phyloP scores from a whole-genome alignment of 768 basidiomycete species.

The Serendipita vermifera region DNA sequence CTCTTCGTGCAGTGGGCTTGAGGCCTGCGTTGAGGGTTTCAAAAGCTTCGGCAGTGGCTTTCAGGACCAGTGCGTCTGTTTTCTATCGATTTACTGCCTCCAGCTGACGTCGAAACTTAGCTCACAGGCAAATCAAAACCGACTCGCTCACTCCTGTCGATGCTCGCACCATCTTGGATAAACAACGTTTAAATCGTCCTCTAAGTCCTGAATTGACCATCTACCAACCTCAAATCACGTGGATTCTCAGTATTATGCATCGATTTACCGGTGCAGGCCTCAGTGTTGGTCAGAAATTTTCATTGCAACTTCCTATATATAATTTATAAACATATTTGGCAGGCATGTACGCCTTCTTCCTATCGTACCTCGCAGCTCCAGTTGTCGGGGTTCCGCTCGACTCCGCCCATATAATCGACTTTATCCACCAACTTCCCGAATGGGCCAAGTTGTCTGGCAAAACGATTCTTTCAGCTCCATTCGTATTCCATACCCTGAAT shows the following conservation, averaged over 20 bases:
- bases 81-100: slow-evolving; percentile 1
- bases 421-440: slow-evolving; percentile 58
- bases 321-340: neutral
- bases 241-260: slow-evolving; percentile 75
- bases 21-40: slow-evolving; percentile 34
- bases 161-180: slow-evolving; percentile 56
- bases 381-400: slow-evolving; percentile 50
- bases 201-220: slow-evolving; percentile 92
- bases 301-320: neutral
- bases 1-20: slow-evolving; percentile 41
- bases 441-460: slow-evolving; percentile 67
- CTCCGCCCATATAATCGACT: slow-evolving; percentile 61
- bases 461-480: slow-evolving; percentile 67
- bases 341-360: slow-evolving; percentile 69
- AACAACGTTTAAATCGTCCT: slow-evolving; percentile 79
- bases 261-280: slow-evolving; percentile 75
- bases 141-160: slow-evolving; percentile 51
- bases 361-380: slow-evolving; percentile 77
- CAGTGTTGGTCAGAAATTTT: slow-evolving; percentile 42
- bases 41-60: slow-evolving; percentile 33
- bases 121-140: slow-evolving; percentile 43
- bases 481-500: slow-evolving; percentile 83
- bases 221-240: slow-evolving; percentile 91
- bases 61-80: slow-evolving; percentile 21
- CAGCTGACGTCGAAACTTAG: slow-evolving; percentile 32